Percentiles rank a stretch among this genome's conserved stretches.
phyloP scores from a whole-genome alignment of 2,329 filamentous ascomycete genomes.

The Chaetothyriales sp. region DNA sequence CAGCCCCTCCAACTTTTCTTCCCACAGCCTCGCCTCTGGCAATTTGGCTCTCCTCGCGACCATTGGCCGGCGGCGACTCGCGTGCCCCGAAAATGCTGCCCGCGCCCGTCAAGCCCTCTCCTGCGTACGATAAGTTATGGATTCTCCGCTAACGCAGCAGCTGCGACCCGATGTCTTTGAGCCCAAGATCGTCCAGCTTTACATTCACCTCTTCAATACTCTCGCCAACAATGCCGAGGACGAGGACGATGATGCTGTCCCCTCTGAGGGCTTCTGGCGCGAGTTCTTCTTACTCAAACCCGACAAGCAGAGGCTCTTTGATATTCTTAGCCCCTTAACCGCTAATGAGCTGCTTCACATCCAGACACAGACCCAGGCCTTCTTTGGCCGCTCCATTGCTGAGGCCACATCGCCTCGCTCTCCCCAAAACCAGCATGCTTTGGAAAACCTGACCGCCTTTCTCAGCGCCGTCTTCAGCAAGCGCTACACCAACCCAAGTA shows the following conservation, averaged over 20 bases:
- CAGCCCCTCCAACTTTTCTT: neutral
- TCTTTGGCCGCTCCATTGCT: slow-evolving; percentile 59
- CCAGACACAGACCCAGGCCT: slow-evolving; percentile 58
- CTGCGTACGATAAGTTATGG: slow-evolving; percentile 5
- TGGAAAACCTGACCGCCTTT: slow-evolving; percentile 87
- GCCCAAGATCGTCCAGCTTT: slow-evolving; percentile 84
- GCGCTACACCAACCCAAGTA: slow-evolving; percentile 86
- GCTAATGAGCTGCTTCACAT: slow-evolving; percentile 62
- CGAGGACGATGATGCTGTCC: slow-evolving; percentile 48
- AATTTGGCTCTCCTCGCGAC: neutral
- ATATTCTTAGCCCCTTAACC: slow-evolving; percentile 52
- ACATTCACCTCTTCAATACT: slow-evolving; percentile 62
- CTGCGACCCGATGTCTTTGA: slow-evolving; percentile 78
- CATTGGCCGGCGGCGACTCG: neutral
- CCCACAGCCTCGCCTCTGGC: neutral
- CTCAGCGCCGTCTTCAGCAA: slow-evolving; percentile 69
- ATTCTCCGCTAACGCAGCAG: slow-evolving; percentile 83
- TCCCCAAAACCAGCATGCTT: slow-evolving; percentile 58
- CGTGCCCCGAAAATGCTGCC: neutral
- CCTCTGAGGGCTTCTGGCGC: slow-evolving; percentile 83
- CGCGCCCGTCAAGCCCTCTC: neutral
- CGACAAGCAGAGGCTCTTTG: slow-evolving; percentile 52
- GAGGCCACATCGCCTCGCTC: slow-evolving; percentile 48
- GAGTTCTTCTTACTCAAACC: slow-evolving; percentile 88
- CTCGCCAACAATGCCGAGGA: slow-evolving; percentile 7